These are phyloP conservation scores for Ogataea naganishii DNA, from an alignment of 805 yeast species.

Conservation along the genomic window DNA sequence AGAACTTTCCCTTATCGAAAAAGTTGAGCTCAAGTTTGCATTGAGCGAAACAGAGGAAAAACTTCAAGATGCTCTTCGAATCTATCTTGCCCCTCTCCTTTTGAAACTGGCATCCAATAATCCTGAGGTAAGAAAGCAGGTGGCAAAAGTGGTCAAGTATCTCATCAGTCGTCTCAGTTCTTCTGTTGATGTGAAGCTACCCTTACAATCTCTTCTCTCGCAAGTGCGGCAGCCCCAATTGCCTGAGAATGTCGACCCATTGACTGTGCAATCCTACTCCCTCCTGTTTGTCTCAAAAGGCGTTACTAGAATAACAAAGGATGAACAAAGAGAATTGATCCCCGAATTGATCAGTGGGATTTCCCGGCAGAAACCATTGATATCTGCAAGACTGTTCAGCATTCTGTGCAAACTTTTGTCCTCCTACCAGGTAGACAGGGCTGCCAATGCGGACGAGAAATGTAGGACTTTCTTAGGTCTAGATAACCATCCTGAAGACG, in stretches of 20 bases:
- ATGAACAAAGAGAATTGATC: conserved; percentile 31
- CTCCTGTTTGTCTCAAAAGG: conserved; percentile 63
- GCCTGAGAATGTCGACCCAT: conserved; percentile 30
- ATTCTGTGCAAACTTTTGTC: conserved; percentile 47
- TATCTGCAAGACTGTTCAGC: conserved; percentile 51
- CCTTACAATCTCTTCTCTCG: conserved; percentile 48
- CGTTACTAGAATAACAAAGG: conserved; percentile 39
- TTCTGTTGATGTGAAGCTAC: conserved; percentile 46
- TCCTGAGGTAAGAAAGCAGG: conserved; percentile 54
- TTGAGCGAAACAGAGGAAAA: conserved; percentile 61
- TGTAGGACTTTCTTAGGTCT: conserved; percentile 28
- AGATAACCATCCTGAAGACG: conserved; percentile 28
- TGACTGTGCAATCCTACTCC: conserved; percentile 51
- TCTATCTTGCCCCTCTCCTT: conserved; percentile 69
- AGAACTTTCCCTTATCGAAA: conserved; percentile 57
- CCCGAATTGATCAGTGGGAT: conserved; percentile 43
- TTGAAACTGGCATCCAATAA: conserved; percentile 71
- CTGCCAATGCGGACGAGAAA: conserved; percentile 30
- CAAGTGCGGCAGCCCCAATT: conserved; percentile 56
- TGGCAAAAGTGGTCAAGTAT: conserved; percentile 54
- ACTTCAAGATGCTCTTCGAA: conserved; percentile 48
- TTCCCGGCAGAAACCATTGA: conserved; percentile 19
- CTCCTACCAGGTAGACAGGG: conserved; percentile 42
- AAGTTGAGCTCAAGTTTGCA: conserved; percentile 77
- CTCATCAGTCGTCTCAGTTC: conserved; percentile 59